These are phyloP conservation scores for Potentilla sterilis DNA, from an alignment of 306 rosid genomes.

Conservation along the genomic window DNA sequence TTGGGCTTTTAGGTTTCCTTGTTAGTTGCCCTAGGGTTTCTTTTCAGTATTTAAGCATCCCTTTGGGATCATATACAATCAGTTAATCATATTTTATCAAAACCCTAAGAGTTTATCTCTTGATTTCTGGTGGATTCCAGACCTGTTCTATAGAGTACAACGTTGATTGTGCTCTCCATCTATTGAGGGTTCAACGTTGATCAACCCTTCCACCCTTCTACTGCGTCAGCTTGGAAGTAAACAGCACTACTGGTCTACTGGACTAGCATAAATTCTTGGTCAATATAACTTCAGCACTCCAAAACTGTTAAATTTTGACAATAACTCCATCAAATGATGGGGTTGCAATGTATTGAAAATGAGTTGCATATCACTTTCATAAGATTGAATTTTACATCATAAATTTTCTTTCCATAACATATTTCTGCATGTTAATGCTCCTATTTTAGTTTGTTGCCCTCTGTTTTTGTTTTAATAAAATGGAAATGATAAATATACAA, in stretches of 20 bases:
- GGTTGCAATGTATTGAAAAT: not conserved
- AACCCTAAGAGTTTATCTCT: too few relatives aligned
- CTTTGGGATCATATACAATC: too few relatives aligned
- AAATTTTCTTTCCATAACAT: not conserved
- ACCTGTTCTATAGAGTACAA: too few relatives aligned
- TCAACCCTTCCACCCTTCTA: too few relatives aligned
- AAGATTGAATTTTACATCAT: not conserved
- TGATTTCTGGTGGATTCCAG: too few relatives aligned
- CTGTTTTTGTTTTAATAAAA: not conserved
- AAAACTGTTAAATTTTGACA: not conserved
- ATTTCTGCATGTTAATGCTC: not conserved
- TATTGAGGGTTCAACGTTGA: too few relatives aligned
- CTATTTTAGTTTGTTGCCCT: not conserved
- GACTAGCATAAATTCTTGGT: conserved; percentile 4
- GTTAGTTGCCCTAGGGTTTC: too few relatives aligned
- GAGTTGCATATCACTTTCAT: not conserved
- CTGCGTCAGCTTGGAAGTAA: conserved; percentile 1
- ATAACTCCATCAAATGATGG: not conserved
- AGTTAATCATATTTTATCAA: too few relatives aligned
- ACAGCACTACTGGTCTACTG: not conserved
- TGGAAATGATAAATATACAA: not conserved
- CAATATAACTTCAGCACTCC: not conserved
- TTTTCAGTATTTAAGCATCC: too few relatives aligned
- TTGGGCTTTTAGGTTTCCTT: too few relatives aligned
- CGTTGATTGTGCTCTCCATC: too few relatives aligned